Evolutionary conservation across 495 filamentous ascomycete species (phyloP).

Genomic region (Baudoinia panamericana): DNA sequence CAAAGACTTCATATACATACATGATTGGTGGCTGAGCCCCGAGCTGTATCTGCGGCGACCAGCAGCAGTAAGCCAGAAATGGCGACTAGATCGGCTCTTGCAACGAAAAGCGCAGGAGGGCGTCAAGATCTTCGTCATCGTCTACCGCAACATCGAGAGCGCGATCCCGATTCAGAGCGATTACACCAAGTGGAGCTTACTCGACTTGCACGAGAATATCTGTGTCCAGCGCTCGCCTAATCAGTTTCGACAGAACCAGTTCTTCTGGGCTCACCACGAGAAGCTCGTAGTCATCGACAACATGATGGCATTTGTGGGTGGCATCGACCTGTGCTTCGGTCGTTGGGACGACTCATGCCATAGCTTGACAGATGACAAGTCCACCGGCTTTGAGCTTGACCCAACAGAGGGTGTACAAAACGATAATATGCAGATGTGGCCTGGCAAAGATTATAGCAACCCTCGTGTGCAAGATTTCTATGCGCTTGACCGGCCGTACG

Average conservation of each 20-base stretch:
- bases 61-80: constrained; percentile 95
- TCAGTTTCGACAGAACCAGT: constrained; percentile 97
- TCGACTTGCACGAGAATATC: constrained; percentile 91
- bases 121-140: constrained; percentile 95
- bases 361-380: constrained; percentile 77
- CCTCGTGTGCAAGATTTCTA: constrained; percentile 92
- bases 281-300: constrained; percentile 95
- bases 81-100: constrained; percentile 89
- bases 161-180: constrained; percentile 98
- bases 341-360: constrained; percentile 96
- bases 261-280: constrained; percentile 98
- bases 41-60: constrained; percentile 93
- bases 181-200: constrained; percentile 93
- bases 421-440: constrained; percentile 92
- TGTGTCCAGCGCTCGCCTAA: constrained; percentile 94
- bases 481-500: constrained; percentile 84
- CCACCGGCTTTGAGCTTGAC: constrained; percentile 79
- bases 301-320: constrained; percentile 88
- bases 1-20: constrained; percentile 96
- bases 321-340: constrained; percentile 94
- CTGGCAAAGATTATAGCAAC: constrained; percentile 97
- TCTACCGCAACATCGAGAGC: constrained; percentile 96
- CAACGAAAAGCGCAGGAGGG: constrained; percentile 87
- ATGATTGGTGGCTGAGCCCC: constrained; percentile 98
- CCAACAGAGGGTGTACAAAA: constrained; percentile 47